Conservation (phyloP, 2,329 filamentous ascomycete genomes). For the Alternaria sp. region DNA sequence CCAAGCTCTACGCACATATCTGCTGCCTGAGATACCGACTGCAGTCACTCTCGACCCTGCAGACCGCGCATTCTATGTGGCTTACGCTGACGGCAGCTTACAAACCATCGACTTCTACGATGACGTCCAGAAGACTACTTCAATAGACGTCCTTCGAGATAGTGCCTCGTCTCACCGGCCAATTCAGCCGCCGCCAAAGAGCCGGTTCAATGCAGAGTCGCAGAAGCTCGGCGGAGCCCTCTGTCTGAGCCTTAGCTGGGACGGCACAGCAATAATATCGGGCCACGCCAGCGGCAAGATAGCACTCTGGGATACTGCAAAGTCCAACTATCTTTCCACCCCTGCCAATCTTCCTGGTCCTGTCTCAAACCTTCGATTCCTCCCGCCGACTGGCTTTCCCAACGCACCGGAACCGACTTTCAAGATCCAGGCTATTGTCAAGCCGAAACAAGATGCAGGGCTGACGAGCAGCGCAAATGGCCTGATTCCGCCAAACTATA, state of each 20-base stretch:
- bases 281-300: slow-evolving; percentile 83
- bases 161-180: slow-evolving; percentile 63
- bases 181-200: slow-evolving; percentile 50
- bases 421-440: slow-evolving; percentile 69
- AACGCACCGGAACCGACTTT: slow-evolving; percentile 50
- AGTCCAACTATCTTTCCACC: slow-evolving; percentile 70
- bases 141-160: slow-evolving; percentile 54
- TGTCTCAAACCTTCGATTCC: slow-evolving; percentile 80
- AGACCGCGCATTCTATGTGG: slow-evolving; percentile 80
- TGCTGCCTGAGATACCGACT: slow-evolving; percentile 76
- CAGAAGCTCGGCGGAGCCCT: slow-evolving; percentile 70
- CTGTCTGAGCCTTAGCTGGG: slow-evolving; percentile 78
- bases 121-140: slow-evolving; percentile 51
- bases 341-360: slow-evolving; percentile 77
- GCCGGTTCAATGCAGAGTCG: slow-evolving; percentile 60
- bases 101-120: slow-evolving; percentile 79
- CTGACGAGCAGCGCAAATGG: slow-evolving; percentile 40
- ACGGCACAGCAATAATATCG: slow-evolving; percentile 79
- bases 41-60: slow-evolving; percentile 81
- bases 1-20: slow-evolving; percentile 76
- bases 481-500: slow-evolving; percentile 64
- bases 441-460: slow-evolving; percentile 74
- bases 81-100: slow-evolving; percentile 79
- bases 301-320: slow-evolving; percentile 78
- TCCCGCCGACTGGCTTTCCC: slow-evolving; percentile 64